phyloP scores from a whole-genome alignment of 2,329 filamentous ascomycete species.

The Chaetomiaceae sp. region DNA sequence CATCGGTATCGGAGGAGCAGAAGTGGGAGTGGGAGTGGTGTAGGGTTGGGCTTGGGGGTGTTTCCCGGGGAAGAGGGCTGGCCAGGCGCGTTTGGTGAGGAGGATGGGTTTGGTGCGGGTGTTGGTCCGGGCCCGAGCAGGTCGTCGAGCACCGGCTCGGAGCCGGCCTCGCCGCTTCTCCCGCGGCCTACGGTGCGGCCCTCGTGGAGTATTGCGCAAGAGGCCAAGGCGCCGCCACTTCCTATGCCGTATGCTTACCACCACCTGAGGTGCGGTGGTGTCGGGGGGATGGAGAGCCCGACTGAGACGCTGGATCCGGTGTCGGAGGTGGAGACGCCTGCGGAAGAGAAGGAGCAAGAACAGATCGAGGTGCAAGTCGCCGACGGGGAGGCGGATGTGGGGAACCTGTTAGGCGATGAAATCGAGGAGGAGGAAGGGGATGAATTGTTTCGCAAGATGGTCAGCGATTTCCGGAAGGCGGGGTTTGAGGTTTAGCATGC shows the following conservation, averaged over 20 bases:
- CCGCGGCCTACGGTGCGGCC: not conserved
- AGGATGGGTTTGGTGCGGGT: not conserved
- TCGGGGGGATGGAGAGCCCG: constrained; percentile 23
- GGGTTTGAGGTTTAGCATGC: constrained; percentile 16
- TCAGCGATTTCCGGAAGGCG: constrained; percentile 17
- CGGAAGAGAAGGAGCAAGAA: not conserved
- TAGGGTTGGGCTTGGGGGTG: not conserved
- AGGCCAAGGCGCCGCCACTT: not conserved
- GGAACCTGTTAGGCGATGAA: not conserved
- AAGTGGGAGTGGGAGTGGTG: not conserved
- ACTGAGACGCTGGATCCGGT: constrained; percentile 25
- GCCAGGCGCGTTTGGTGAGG: not conserved
- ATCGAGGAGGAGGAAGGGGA: constrained; percentile 7
- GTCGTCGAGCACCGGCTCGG: constrained; percentile 1
- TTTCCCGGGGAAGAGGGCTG: constrained; percentile 3
- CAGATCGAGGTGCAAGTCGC: not conserved
- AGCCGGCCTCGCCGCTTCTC: not conserved
- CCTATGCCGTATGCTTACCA: not conserved
- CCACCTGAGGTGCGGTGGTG: not conserved
- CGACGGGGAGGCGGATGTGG: not conserved
- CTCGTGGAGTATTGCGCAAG: not conserved
- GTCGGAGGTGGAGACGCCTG: constrained; percentile 26
- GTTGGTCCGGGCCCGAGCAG: not conserved
- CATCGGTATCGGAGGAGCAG: constrained; percentile 1
- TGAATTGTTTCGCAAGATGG: constrained; percentile 16